Base-by-base conservation (phyloP, 768 basidiomycete genomes). In the Collybia nuda region DNA sequence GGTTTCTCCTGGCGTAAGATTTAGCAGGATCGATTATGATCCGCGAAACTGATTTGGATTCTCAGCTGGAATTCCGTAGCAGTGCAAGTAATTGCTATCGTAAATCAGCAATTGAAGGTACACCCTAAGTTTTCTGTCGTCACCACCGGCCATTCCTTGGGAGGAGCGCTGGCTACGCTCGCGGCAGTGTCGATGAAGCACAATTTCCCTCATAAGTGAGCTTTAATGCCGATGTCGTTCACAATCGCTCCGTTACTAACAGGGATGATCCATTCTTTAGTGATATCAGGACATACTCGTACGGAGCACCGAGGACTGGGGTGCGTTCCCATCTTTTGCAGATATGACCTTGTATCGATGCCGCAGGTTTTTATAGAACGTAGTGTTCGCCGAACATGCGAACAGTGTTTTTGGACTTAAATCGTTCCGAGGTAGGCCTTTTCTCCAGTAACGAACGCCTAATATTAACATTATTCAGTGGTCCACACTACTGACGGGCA, bases 101-200 rank as follows among this genome's bases (percentile, higher is more conserved):
- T 81, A 3, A 56, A 62, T 5, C 50, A 59, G 6, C 71, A 79
- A 52, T 57, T 78, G 1, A 53, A 58, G 9, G 50, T 51, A 2
- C 65, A 79, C 49, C 64, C 69, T 2, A 69, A 60, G 1, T 74
- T 73, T 54, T 57, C 68, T 1, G 62, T 82, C 26, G 72, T 77
- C 7, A 75, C 75, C 0, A 68, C 70, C 4, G 82, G 82, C 0
- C 82, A 84, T 56, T 82, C 81, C 1, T 62, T 82, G 8, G 82
- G 82, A 8, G 82, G 80, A 6, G 66, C 80, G 0, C 60, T 84
- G 5, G 72, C 82, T 1, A 67, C 76, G 2, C 62, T 82, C 1
- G 77, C 74, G 1, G 77, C 77, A 2, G 64, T 81, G 12, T 64
- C 73, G 2, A 49, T 81, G 17, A 69, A 71, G 46, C 66, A 71